Evolutionary conservation across 2,329 filamentous ascomycete genomes (phyloP).

Genomic region (Sclerotinia subarctica): DNA sequence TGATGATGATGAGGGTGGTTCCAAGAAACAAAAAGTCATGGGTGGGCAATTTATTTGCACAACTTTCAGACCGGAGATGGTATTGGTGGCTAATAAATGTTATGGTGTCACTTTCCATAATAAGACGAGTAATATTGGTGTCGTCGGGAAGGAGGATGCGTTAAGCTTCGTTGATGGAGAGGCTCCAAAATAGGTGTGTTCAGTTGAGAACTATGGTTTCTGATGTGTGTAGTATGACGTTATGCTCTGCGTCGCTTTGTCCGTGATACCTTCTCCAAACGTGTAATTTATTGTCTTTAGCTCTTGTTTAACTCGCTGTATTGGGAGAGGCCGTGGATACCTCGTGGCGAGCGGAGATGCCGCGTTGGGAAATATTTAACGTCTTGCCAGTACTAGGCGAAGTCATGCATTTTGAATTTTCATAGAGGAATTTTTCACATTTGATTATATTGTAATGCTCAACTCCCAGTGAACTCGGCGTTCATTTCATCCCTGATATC

Average conservation of each 20-base stretch:
- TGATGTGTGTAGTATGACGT: background rate
- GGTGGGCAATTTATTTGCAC: constrained; percentile 93
- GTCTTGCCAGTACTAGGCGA: background rate
- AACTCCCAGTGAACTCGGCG: too few species aligned
- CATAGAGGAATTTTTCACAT: background rate
- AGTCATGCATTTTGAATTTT: background rate
- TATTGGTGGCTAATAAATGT: constrained; percentile 93
- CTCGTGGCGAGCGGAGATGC: background rate
- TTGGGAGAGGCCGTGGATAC: background rate
- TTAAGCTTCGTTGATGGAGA: constrained; percentile 93
- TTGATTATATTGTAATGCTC: too few species aligned
- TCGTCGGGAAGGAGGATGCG: constrained; percentile 81
- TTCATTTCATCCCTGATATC: background rate
- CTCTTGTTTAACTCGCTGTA: background rate
- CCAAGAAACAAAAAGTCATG: constrained; percentile 32
- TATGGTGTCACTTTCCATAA: constrained; percentile 93
- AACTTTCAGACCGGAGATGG: constrained; percentile 95
- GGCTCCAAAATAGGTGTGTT: constrained; percentile 32
- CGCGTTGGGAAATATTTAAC: background rate
- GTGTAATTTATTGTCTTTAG: background rate
- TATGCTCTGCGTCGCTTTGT: background rate
- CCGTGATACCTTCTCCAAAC: background rate
- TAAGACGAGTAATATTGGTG: constrained; percentile 93
- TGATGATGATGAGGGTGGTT: constrained; percentile 38
- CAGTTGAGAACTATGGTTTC: background rate